These are phyloP conservation scores for Fusarium tuaranense DNA, from an alignment of 2,329 filamentous ascomycete species.

Conservation along the genomic window DNA sequence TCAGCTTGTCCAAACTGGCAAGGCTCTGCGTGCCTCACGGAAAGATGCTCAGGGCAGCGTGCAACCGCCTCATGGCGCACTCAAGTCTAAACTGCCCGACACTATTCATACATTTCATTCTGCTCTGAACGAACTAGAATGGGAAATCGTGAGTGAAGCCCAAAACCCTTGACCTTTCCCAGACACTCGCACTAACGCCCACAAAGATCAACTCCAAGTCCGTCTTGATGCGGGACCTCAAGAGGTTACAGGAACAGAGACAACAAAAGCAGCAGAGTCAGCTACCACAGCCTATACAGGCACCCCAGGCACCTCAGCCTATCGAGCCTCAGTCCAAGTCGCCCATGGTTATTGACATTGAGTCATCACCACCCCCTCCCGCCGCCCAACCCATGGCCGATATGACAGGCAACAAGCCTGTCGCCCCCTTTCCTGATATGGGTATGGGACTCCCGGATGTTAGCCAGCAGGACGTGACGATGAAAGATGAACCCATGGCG, in stretches of 20 bases:
- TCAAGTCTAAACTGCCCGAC: conserved; percentile 58
- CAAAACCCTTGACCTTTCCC: no score
- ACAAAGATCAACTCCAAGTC: conserved; percentile 62
- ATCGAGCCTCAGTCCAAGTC: conserved; percentile 52
- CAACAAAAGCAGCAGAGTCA: conserved; percentile 36
- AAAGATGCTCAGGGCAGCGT: conserved; percentile 58
- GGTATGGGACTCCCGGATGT: conserved; percentile 58
- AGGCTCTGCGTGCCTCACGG: conserved; percentile 62
- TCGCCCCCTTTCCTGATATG: conserved; percentile 69
- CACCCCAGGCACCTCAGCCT: conserved; percentile 43
- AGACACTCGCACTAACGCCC: conserved; percentile 25
- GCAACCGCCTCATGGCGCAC: conserved; percentile 46
- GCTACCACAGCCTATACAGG: conserved; percentile 24
- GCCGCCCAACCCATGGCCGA: conserved; percentile 50
- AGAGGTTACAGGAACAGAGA: conserved; percentile 50
- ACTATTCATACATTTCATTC: conserved; percentile 62
- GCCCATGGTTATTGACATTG: conserved; percentile 52
- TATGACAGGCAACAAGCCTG: conserved; percentile 53
- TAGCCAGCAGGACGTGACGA: conserved; percentile 24
- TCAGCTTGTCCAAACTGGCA: conserved; percentile 70
- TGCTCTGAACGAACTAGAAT: conserved; percentile 67
- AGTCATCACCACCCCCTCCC: conserved; percentile 48
- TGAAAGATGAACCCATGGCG: conserved; percentile 40
- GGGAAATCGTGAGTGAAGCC: conserved; percentile 63
- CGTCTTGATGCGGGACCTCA: conserved; percentile 66